A percentile compares a stretch with the other conserved stretches of the same genome.
Conservation (phyloP, 495 filamentous ascomycete species). For the Polyplosphaeria fusca region DNA sequence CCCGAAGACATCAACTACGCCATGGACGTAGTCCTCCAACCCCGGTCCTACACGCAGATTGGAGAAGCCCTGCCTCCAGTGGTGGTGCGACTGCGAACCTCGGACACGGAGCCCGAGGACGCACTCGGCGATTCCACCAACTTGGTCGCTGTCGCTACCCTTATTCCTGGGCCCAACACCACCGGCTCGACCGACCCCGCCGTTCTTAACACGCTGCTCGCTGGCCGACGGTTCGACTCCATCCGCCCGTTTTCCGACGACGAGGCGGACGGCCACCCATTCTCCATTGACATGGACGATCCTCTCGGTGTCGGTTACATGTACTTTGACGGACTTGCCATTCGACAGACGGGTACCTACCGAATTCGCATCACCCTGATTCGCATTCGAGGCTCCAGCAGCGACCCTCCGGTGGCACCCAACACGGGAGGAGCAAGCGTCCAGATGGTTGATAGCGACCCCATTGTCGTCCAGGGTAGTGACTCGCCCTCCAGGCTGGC, state of each 20-base stretch:
- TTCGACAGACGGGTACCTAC: conserved; percentile 38
- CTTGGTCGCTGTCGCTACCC: conserved; percentile 27
- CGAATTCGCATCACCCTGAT: conserved; percentile 39
- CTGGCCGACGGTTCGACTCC: conserved; percentile 27
- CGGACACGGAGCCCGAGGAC: conserved; percentile 12
- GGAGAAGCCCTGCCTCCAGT: conserved; percentile 16
- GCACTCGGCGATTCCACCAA: conserved; percentile 26
- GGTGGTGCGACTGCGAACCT: conserved; percentile 24
- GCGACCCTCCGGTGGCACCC: conserved; percentile 13
- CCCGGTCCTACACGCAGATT: conserved; percentile 18
- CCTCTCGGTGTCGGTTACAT: conserved; percentile 37
- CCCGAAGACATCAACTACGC: conserved; percentile 29
- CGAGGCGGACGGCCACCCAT: conserved; percentile 19
- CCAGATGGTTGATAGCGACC: conserved; percentile 37
- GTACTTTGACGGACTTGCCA: conserved; percentile 37
- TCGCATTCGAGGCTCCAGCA: conserved; percentile 28
- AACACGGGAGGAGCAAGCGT: conserved; percentile 29
- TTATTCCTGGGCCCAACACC: conserved; percentile 20
- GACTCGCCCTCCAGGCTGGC: conserved; percentile 1
- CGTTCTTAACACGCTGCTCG: conserved; percentile 19
- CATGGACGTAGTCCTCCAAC: conserved; percentile 32
- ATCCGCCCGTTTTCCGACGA: conserved; percentile 30
- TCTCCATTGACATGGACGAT: conserved; percentile 20
- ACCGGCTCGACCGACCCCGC: conserved; percentile 15
- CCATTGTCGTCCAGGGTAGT: conserved; percentile 35